Evolutionary conservation across 352 stramenopile genomes (phyloP), one percentile per base, ranked within the genome.

Genomic region (Phytopythium montanum): DNA sequence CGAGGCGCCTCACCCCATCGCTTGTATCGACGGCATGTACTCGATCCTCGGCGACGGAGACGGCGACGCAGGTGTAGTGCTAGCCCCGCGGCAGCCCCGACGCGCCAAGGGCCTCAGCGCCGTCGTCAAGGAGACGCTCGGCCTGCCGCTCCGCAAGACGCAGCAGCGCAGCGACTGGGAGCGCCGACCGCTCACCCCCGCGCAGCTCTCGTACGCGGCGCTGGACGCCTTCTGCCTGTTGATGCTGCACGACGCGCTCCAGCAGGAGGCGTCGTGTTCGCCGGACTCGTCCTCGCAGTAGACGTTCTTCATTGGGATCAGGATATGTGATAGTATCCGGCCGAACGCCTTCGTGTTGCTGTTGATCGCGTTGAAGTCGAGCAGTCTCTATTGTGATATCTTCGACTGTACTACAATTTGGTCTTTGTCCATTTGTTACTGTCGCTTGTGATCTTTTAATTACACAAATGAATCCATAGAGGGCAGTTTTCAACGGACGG

Each of bases 91-190:
- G 8, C 65, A 76, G 10, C 66, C 55, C 9, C 72, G 77, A 3
- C 73, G 76, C 36, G 63, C 75, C 36, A 73, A 78, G 29, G 82
- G 82, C 14, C 69, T 90, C n/a, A 85, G 74, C 45, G 69, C 69
- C 8, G 79, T 70, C 42, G 72, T 81, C 7, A 71, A 79, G 31
- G 76, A 92, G 19, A 62, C 73, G 16, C 68, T 94, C 5, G 78
- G 72, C 13, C 57, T 67, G 38, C 81, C 81, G 6, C 67, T 94
- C 28, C 77, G 77, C 25, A 94, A 94, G 59, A 56, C 69, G 28
- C 76, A 90, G 59, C 85, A 94, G 66, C 79, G 72, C 45, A 90
- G 79, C 60, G 80, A 94, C 61, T 94, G 85, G 85, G 80, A 89
- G 46, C 63, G 69, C 16, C 78, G 81, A 5, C 85, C 85, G 13